These are phyloP conservation scores for Pelargonium myrrhifolium DNA, from an alignment of 441 rosid genomes.

Conservation along the genomic window DNA sequence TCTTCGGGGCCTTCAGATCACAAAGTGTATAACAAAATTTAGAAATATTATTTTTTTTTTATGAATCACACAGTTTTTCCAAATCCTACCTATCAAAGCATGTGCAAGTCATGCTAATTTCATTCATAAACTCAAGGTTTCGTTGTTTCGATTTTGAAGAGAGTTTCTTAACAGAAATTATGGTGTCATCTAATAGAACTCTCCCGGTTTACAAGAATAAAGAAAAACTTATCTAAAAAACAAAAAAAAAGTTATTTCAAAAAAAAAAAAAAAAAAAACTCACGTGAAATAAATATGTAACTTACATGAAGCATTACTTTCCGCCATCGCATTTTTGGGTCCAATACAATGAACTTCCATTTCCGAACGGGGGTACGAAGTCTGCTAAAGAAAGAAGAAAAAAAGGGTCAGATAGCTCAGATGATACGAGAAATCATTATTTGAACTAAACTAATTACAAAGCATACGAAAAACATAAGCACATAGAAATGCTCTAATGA, in stretches of 20 bases:
- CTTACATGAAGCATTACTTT: slow-evolving; percentile 21
- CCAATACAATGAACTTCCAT: slow-evolving; percentile 23
- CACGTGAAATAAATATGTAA: no score
- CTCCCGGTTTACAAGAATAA: slow-evolving; percentile 23
- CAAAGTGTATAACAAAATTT: neutral
- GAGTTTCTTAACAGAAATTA: slow-evolving; percentile 42
- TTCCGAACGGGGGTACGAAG: slow-evolving; percentile 28
- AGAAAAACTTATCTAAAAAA: neutral
- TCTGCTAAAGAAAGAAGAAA: slow-evolving; percentile 24
- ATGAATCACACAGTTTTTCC: no score
- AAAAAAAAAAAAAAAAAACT: no score
- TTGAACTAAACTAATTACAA: no score
- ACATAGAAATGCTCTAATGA: no score
- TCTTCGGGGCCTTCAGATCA: slow-evolving; percentile 23
- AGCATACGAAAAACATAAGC: no score
- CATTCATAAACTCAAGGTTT: slow-evolving; percentile 37
- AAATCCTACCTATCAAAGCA: slow-evolving; percentile 39
- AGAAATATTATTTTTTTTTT: neutral
- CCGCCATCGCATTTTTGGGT: slow-evolving; percentile 29
- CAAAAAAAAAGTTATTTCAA: no score
- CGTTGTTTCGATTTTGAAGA: slow-evolving; percentile 48
- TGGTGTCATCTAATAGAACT: slow-evolving; percentile 31
- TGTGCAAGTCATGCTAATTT: slow-evolving; percentile 38
- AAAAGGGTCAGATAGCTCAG: neutral
- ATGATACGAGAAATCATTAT: neutral